These are phyloP conservation scores for Dryas drummondii DNA, from an alignment of 306 rosid genomes.

Conservation along the genomic window DNA sequence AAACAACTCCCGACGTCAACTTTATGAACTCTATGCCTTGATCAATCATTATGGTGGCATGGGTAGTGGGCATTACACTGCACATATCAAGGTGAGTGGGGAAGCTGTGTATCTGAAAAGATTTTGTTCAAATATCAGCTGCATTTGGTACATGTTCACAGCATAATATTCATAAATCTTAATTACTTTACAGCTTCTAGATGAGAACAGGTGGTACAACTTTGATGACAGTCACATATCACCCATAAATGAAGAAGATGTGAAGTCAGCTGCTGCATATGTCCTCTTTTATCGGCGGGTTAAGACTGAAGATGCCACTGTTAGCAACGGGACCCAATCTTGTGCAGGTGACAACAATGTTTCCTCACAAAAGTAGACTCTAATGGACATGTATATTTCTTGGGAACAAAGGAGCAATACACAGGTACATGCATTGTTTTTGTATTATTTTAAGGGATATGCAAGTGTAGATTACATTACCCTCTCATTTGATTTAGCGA, in stretches of 20 bases:
- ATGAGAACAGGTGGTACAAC: conserved; percentile 89
- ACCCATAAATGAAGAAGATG: conserved; percentile 85
- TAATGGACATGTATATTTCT: not conserved
- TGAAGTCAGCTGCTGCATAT: conserved; percentile 85
- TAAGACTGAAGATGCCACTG: conserved; percentile 46
- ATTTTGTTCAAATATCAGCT: not conserved
- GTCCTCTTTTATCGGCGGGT: conserved; percentile 94
- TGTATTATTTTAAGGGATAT: no score
- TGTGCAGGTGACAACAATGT: conserved; percentile 24
- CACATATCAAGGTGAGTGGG: conserved; percentile 80
- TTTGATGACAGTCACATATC: conserved; percentile 95
- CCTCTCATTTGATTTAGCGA: no score
- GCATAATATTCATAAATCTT: not conserved
- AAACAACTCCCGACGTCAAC: conserved; percentile 70
- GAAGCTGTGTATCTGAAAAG: not conserved
- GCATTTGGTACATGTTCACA: not conserved
- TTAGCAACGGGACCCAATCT: conserved; percentile 57
- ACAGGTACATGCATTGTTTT: no score
- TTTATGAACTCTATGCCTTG: conserved; percentile 84
- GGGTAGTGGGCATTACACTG: conserved; percentile 99
- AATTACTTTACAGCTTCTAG: conserved; percentile 63
- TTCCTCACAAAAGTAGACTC: conserved; percentile 24
- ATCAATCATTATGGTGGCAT: conserved; percentile 96
- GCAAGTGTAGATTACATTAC: no score
- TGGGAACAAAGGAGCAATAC: not conserved